A percentile compares a stretch with the other conserved stretches of the same genome.
phyloP scores from a whole-genome alignment of 2,329 filamentous ascomycete genomes.

The Reticulascus tulasneorum region DNA sequence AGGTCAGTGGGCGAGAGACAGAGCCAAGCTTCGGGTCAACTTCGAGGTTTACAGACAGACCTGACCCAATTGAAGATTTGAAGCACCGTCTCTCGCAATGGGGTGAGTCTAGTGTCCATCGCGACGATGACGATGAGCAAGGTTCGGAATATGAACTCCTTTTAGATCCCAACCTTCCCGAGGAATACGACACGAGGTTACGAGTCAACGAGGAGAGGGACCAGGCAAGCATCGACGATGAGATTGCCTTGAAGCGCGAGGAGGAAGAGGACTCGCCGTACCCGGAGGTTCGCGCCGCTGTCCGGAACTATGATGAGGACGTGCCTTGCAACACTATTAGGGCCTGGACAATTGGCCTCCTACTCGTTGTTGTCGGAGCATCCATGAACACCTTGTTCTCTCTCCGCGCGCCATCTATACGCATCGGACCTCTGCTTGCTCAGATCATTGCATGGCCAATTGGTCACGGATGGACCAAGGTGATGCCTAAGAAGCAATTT shows the following conservation, averaged over 20 bases:
- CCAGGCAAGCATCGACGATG: slow-evolving; percentile 28
- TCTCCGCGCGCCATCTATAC: slow-evolving; percentile 57
- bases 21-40: slow-evolving; percentile 15
- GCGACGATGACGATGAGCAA: slow-evolving; percentile 40
- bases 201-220: slow-evolving; percentile 15
- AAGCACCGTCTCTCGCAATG: slow-evolving; percentile 36
- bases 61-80: slow-evolving; percentile 24
- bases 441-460: slow-evolving; percentile 63
- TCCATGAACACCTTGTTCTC: slow-evolving; percentile 62
- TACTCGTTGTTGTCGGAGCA: slow-evolving; percentile 52
- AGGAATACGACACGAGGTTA: slow-evolving; percentile 35
- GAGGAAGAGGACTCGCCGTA: slow-evolving; percentile 59
- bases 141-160: slow-evolving; percentile 52
- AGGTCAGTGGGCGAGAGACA: slow-evolving; percentile 24
- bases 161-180: slow-evolving; percentile 49
- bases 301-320: slow-evolving; percentile 61
- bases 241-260: slow-evolving; percentile 29
- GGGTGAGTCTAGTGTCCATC: slow-evolving; percentile 33
- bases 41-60: slow-evolving; percentile 12
- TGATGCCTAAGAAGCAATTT: slow-evolving; percentile 48
- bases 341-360: slow-evolving; percentile 60
- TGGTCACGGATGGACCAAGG: slow-evolving; percentile 56
- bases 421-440: slow-evolving; percentile 56
- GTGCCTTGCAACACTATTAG: slow-evolving; percentile 63
- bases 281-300: slow-evolving; percentile 61